phyloP scores from a whole-genome alignment of 2,329 filamentous ascomycete species.

The Neospermospora avenae region DNA sequence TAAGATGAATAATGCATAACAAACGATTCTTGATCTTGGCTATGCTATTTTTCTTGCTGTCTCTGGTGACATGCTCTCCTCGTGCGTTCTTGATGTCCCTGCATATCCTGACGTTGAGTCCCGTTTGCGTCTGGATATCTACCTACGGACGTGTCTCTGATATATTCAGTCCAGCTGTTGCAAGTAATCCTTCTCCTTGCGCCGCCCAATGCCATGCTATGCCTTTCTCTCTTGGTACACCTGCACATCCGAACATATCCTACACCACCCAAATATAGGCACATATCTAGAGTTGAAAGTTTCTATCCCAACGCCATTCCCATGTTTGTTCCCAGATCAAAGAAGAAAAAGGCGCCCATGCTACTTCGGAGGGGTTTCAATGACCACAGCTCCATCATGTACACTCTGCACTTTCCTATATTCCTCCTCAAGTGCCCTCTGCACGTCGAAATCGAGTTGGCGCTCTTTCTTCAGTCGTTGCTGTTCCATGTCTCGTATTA shows the following conservation, averaged over 20 bases:
- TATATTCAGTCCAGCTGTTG: too few relatives aligned
- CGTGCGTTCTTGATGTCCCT: not conserved
- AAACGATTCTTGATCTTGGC: slow-evolving; percentile 10
- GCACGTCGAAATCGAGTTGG: slow-evolving; percentile 92
- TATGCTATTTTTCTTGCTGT: not conserved
- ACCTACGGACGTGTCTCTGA: too few relatives aligned
- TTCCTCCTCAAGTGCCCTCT: slow-evolving; percentile 78
- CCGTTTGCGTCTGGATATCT: too few relatives aligned
- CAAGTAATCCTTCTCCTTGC: not conserved
- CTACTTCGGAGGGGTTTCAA: slow-evolving; percentile 18
- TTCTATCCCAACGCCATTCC: too few relatives aligned
- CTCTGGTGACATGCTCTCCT: not conserved
- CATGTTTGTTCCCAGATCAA: too few relatives aligned
- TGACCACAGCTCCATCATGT: slow-evolving; percentile 42
- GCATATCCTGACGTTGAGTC: not conserved
- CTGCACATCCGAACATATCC: slow-evolving; percentile 8
- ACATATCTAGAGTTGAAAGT: not conserved
- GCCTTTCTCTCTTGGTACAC: not conserved
- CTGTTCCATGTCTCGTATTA: slow-evolving; percentile 91
- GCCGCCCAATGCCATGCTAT: slow-evolving; percentile 11
- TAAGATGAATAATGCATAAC: slow-evolving; percentile 14
- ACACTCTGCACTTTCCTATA: slow-evolving; percentile 88
- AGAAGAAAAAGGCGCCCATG: not conserved
- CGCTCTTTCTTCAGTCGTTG: slow-evolving; percentile 87
- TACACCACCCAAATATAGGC: not conserved